phyloP scores from a whole-genome alignment of 1,139 yeast genomes.

The Saccharomyces pastorianus region DNA sequence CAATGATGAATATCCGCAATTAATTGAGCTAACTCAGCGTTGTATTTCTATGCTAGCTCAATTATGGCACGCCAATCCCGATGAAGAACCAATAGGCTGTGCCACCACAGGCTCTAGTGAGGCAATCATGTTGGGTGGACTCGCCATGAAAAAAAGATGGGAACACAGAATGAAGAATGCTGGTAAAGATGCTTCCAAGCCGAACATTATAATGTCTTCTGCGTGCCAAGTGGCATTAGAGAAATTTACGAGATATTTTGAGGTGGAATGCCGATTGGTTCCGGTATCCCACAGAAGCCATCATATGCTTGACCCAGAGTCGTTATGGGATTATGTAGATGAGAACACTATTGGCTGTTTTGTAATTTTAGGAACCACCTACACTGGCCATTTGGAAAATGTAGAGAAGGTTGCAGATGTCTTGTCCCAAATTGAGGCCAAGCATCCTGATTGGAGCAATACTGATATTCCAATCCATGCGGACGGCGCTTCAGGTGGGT shows the following conservation, averaged over 20 bases:
- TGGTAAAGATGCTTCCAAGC: conserved; percentile 55
- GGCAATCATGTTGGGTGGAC: conserved; percentile 88
- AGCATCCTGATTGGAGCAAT: conserved; percentile 35
- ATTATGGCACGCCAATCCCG: conserved; percentile 61
- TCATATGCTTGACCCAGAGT: conserved; percentile 54
- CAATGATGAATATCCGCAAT: conserved; percentile 87
- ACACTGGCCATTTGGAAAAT: conserved; percentile 86
- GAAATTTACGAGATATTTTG: conserved; percentile 89
- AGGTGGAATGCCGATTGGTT: conserved; percentile 74
- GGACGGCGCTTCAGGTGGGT: conserved; percentile 90
- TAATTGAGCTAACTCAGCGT: conserved; percentile 70
- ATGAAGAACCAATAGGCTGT: conserved; percentile 58
- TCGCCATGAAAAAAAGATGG: conserved; percentile 88
- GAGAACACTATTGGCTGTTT: conserved; percentile 91
- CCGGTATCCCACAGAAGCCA: conserved; percentile 53
- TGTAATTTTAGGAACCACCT: conserved; percentile 84
- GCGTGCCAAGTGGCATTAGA: conserved; percentile 93
- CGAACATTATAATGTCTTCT: conserved; percentile 89
- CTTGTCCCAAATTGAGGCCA: conserved; percentile 56
- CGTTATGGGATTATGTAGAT: conserved; percentile 59
- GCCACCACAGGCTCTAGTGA: conserved; percentile 93
- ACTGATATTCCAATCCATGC: conserved; percentile 79
- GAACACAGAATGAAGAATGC: conserved; percentile 52
- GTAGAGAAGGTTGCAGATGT: conserved; percentile 52
- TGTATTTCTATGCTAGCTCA: conserved; percentile 73